Evolutionary conservation across 2,329 filamentous ascomycete genomes (phyloP), one percentile per base, ranked within the genome.

Genomic region (Zymoseptoria passerinii): DNA sequence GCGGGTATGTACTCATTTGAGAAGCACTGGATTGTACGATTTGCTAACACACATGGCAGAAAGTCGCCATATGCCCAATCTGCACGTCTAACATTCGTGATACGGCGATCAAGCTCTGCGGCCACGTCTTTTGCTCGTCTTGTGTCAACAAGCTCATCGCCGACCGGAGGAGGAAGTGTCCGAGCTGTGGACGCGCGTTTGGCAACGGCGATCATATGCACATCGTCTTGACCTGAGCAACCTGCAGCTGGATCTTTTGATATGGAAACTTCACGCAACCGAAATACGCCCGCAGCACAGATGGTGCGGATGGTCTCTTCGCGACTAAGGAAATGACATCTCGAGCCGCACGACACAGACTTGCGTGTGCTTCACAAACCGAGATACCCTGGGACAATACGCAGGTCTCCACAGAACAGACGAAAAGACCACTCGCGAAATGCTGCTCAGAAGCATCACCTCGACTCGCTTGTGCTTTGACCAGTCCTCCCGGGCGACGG

Each of bases 61-160:
- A 81, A 68, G 82, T 94, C 74, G 87, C 89, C 29, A 84, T 95
- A 54, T 99, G 94, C 77, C 90, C 90, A 9, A 89, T 97, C 54
- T 99, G 95, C 77, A 89, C 90, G 66, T 87, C 85, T 69, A 90
- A 92, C 66, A 92, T 96, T 78, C 97, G 97, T 75, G 90, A 97
- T 70, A 95, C 92, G 0, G 88, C 87, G 8, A 82, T 99, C 72
- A 95, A 94, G 76, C 91, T 89, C 0, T 99, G 94, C 73, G 94
- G 94, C 1, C 94, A 99, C 73, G 83, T 95, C 53, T 96, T 97
- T 74, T 99, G 94, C 81, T 86, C 87, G 70, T 82, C 85, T 52
- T 99, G 94, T 71, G 88, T 97, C 23, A 90, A 96, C 64, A 88
- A 95, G 69, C 86, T 94, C 58, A 85, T 96, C 61, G 85, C 84